These are phyloP conservation scores for Acanthamoeba castellanii DNA, from an alignment of 208 protist species.

Conservation along the genomic window DNA sequence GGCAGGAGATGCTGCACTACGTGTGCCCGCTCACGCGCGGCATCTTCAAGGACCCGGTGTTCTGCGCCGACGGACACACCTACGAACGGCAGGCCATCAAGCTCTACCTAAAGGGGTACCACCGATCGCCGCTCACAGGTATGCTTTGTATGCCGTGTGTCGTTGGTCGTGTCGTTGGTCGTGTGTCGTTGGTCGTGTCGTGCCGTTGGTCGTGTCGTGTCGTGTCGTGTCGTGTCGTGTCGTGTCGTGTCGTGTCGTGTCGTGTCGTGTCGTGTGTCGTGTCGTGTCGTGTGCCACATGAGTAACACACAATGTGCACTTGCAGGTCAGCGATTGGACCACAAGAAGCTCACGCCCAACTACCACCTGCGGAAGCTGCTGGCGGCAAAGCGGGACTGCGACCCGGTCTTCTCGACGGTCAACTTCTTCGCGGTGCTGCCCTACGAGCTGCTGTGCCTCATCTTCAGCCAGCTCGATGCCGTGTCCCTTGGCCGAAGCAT, in stretches of 20 bases:
- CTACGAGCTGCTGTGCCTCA: constrained; percentile 1
- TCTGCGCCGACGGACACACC: constrained; percentile 16
- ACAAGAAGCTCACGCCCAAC: constrained; percentile 30
- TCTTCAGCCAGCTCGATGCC: constrained; percentile 11
- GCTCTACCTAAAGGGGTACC: not conserved
- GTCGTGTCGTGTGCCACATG: too few species aligned
- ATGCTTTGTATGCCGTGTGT: too few species aligned
- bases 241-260: too few species aligned
- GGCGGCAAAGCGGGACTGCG: not conserved
- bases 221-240: not conserved
- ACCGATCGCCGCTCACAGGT: constrained; percentile 29
- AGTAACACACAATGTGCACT: not conserved
- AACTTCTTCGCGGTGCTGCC: constrained; percentile 43
- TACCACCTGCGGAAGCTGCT: constrained; percentile 21
- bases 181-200: too few species aligned
- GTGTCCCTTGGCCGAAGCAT: not conserved
- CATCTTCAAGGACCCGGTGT: constrained; percentile 30
- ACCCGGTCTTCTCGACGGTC: not conserved
- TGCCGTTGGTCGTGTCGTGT: too few species aligned
- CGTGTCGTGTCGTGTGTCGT: too few species aligned
- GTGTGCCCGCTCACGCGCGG: constrained; percentile 47
- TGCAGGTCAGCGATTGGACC: not conserved
- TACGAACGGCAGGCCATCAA: constrained; percentile 56
- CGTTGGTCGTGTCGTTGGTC: too few species aligned
- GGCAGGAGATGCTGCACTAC: constrained; percentile 23